phyloP scores from a whole-genome alignment of 2,329 filamentous ascomycete species.

The Dactylellina sp. region DNA sequence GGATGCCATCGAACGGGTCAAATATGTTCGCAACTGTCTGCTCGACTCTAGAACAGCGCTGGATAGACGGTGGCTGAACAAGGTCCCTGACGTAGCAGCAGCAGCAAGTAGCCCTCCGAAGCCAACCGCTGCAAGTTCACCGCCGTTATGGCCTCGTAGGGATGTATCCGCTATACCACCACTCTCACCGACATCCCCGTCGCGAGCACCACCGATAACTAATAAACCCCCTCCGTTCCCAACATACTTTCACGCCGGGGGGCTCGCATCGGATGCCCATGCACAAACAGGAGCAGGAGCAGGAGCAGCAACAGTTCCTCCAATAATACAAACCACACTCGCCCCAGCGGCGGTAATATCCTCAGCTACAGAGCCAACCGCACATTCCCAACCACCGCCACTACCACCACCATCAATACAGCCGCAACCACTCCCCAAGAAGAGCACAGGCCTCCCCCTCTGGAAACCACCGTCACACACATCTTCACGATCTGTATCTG shows the following conservation, averaged over 20 bases:
- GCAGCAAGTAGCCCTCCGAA: background rate
- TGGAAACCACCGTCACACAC: slow-evolving; percentile 24
- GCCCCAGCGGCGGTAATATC: slow-evolving; percentile 19
- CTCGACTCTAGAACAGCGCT: slow-evolving; percentile 55
- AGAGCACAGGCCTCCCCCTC: slow-evolving; percentile 26
- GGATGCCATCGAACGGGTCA: slow-evolving; percentile 56
- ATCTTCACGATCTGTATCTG: slow-evolving; percentile 20
- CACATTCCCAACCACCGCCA: slow-evolving; percentile 1
- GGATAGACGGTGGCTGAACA: slow-evolving; percentile 48
- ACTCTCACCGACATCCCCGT: slow-evolving; percentile 1
- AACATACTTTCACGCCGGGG: slow-evolving; percentile 33
- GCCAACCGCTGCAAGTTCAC: background rate
- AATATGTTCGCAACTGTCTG: slow-evolving; percentile 59
- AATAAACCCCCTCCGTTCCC: slow-evolving; percentile 52
- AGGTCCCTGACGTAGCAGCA: slow-evolving; percentile 22
- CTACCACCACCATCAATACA: background rate
- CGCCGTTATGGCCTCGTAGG: slow-evolving; percentile 8
- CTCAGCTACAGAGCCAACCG: background rate
- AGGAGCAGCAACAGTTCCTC: background rate
- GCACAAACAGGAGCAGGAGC: background rate
- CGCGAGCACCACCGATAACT: background rate
- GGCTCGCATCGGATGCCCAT: background rate
- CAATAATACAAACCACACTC: background rate
- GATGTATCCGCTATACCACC: slow-evolving; percentile 2
- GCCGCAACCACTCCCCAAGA: background rate